phyloP scores from a whole-genome alignment of 2,329 filamentous ascomycete genomes.

The Xylaria polymorpha region DNA sequence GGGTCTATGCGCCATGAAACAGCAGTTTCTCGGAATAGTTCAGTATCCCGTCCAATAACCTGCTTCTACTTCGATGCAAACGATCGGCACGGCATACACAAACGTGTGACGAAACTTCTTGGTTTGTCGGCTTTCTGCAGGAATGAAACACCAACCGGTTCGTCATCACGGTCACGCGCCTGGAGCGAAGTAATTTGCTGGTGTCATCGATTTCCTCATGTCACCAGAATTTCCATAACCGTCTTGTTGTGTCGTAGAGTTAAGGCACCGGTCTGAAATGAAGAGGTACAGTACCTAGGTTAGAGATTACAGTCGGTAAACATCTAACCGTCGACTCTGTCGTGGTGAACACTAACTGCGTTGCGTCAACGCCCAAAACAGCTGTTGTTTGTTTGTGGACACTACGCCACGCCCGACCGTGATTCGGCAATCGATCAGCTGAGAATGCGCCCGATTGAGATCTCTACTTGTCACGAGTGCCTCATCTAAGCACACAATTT shows the following conservation, averaged over 20 bases:
- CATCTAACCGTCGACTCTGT: background rate
- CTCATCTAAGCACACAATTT: background rate
- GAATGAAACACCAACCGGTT: conserved; percentile 37
- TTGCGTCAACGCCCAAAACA: background rate
- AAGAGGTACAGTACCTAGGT: background rate
- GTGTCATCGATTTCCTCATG: conserved; percentile 2
- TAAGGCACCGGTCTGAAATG: background rate
- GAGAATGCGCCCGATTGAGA: conserved; percentile 4
- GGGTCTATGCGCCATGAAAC: conserved; percentile 7
- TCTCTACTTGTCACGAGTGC: conserved; percentile 16
- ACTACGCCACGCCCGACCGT: conserved; percentile 2
- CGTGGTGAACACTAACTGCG: background rate
- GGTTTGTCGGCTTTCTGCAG: conserved; percentile 28
- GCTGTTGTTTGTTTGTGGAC: background rate
- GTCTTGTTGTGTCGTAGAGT: background rate
- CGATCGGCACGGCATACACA: conserved; percentile 11
- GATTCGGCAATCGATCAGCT: conserved; percentile 11
- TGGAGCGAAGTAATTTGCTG: background rate
- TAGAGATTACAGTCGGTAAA: background rate
- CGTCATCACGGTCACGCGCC: conserved; percentile 26
- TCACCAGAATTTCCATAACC: background rate
- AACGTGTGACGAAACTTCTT: conserved; percentile 26
- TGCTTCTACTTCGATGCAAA: conserved; percentile 31
- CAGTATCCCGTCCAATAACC: conserved; percentile 23
- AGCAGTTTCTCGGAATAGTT: background rate